Percentiles rank a stretch among this genome's conserved stretches.
Evolutionary conservation across 2,329 filamentous ascomycete genomes (phyloP).

Genomic region (Lecanicillium sp.): DNA sequence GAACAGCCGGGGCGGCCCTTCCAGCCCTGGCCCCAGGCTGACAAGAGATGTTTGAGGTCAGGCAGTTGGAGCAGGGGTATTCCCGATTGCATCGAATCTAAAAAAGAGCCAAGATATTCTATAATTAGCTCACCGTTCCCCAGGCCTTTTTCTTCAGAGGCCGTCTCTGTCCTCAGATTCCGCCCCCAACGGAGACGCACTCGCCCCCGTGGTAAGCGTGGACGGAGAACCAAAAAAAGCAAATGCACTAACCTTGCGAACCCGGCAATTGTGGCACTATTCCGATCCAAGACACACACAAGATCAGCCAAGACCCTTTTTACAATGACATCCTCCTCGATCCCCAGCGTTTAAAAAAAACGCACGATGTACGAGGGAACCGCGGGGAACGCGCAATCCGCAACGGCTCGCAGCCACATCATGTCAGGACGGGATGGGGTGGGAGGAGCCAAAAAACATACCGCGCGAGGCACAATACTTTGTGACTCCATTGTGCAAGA

Average conservation of each 20-base stretch:
- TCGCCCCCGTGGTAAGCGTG: no score
- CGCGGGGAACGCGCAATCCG: background rate
- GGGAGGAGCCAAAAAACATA: no score
- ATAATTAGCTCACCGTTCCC: no score
- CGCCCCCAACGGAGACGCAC: no score
- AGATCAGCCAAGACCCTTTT: background rate
- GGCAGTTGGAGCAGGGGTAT: conserved; percentile 14
- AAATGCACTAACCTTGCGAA: conserved; percentile 7
- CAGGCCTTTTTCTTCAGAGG: background rate
- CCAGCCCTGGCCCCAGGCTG: conserved; percentile 9
- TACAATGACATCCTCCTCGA: no score
- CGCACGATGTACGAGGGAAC: no score
- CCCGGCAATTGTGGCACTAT: conserved; percentile 8
- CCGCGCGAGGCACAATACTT: conserved; percentile 8
- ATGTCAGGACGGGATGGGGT: background rate
- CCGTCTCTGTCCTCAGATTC: no score
- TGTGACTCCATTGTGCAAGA: conserved; percentile 4
- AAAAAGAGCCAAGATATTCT: no score
- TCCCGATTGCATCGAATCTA: conserved; percentile 15
- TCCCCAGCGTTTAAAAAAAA: no score
- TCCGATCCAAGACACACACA: no score
- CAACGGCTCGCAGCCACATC: background rate
- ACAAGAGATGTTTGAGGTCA: conserved; percentile 14
- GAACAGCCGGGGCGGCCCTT: conserved; percentile 1
- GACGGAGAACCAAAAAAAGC: no score